A percentile compares a stretch with the other conserved stretches of the same genome.
These are phyloP conservation scores for Gracilaria gracilis DNA, from an alignment of 23 red algal species.

Conservation along the genomic window DNA sequence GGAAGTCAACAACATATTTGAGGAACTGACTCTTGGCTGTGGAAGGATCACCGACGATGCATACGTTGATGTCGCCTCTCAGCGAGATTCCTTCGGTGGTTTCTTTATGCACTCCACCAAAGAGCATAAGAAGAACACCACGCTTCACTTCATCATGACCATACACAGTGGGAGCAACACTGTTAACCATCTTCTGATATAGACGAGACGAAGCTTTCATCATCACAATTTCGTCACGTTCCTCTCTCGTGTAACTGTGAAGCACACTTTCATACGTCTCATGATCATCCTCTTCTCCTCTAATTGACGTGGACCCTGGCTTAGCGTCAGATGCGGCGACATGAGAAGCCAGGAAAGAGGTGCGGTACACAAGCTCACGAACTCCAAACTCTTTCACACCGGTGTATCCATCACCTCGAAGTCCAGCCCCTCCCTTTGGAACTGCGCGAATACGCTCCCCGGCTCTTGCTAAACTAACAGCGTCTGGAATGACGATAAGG, in stretches of 20 bases:
- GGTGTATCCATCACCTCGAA: constrained; percentile 82
- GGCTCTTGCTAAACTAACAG: constrained; percentile 82
- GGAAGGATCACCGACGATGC: constrained; percentile 96
- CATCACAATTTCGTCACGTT: constrained; percentile 87
- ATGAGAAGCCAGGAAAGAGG: constrained; percentile 91
- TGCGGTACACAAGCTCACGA: constrained; percentile 95
- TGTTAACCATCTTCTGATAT: constrained; percentile 81
- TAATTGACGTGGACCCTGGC: constrained; percentile 43
- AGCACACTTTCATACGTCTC: constrained; percentile 83
- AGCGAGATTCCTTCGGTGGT: constrained; percentile 92
- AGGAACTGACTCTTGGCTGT: constrained; percentile 98
- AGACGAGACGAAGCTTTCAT: constrained; percentile 87
- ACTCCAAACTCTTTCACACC: constrained; percentile 93
- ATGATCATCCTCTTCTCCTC: constrained; percentile 74
- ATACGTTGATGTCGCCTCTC: constrained; percentile 97
- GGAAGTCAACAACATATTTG: constrained; percentile 93
- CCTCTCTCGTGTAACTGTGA: constrained; percentile 81
- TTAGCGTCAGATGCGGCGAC: constrained; percentile 69
- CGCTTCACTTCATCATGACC: constrained; percentile 98
- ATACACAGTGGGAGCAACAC: constrained; percentile 92
- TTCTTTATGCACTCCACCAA: constrained; percentile 98
- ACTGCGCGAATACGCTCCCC: constrained; percentile 89
- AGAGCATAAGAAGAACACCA: constrained; percentile 97
- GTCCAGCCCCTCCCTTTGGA: constrained; percentile 44
- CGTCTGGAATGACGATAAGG: constrained; percentile 95